Base-by-base conservation (phyloP, 179 eudicot genomes). In the Amaranthus tricolor region DNA sequence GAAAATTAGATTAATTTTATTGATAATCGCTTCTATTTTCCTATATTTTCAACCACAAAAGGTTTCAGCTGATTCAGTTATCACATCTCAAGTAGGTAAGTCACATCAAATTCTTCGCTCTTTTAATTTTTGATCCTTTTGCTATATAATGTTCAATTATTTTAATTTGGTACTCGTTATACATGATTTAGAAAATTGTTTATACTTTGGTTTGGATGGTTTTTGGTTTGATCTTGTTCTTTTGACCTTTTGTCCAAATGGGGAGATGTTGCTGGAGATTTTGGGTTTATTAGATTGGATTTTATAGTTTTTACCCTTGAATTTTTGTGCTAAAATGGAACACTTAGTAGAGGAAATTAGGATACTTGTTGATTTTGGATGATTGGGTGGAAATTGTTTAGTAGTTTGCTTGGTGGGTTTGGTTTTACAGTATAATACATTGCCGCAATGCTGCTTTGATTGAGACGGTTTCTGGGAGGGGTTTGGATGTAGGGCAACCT, bases 21-120 rank as follows among this genome's bases (percentile, higher is more conserved):
- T 68, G 16, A 68, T 68, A 4, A 12, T 52, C 58, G n/a, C 54
- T 52, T 58, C 40, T 7, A 5, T 68, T 14, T 51, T 68, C 61
- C 13, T 68, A 2, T 53, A 14, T 16, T 40, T 52, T 24, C 5
- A 52, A 13, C 5, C 60, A 13, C 72, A 53, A 4, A 69, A 52
- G 31, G 24, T 69, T 53, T 69, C 60, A 52, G 72, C 61, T 52
- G 72, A 53, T 13, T 54, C 48, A 69, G 49, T 69, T 9, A 69
- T 69, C 72, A 69, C 72, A 13, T 7, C 61, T 69, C 72, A 54
- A 69, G 48, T 31, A 52, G 72, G 72, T 69, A 69, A 52, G 0
- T 69, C 60, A 12, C 20, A 19, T 49, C 43, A 48, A 11, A 17
- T 54, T 48, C 2, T 48, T 6, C 44, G 4, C 40, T 7, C 21